Conservation (phyloP, 176 grass and related monocot species). For the Aegilops tauschii region DNA sequence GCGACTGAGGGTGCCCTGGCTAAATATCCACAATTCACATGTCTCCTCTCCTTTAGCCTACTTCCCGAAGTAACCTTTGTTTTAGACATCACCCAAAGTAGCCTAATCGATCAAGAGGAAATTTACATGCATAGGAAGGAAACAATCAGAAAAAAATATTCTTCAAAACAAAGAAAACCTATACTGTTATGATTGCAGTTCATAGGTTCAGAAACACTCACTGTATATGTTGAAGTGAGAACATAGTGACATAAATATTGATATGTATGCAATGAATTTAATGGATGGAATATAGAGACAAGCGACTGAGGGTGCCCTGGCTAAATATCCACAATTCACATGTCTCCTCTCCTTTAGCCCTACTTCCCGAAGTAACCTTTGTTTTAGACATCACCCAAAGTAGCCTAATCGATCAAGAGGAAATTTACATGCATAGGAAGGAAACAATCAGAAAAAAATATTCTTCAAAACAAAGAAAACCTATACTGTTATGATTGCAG, state of each 20-base stretch:
- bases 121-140: not conserved
- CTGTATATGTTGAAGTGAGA: slow-evolving; percentile 37
- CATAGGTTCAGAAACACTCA: slow-evolving; percentile 46
- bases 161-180: not conserved
- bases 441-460: not conserved
- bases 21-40: not conserved
- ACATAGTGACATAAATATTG: not conserved
- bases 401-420: not conserved
- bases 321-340: not conserved
- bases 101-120: not conserved
- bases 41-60: not conserved
- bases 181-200: not conserved
- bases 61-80: not conserved
- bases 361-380: not conserved
- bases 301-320: not conserved
- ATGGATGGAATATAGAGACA: not conserved
- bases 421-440: not conserved
- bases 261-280: not conserved
- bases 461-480: not conserved
- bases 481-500: not conserved
- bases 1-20: not conserved
- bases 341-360: not conserved
- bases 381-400: not conserved
- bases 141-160: not conserved
- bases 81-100: not conserved